Percentiles rank a stretch among this genome's conserved stretches.
phyloP scores from a whole-genome alignment of 139 green algal species.

The Asterochloris sp. region DNA sequence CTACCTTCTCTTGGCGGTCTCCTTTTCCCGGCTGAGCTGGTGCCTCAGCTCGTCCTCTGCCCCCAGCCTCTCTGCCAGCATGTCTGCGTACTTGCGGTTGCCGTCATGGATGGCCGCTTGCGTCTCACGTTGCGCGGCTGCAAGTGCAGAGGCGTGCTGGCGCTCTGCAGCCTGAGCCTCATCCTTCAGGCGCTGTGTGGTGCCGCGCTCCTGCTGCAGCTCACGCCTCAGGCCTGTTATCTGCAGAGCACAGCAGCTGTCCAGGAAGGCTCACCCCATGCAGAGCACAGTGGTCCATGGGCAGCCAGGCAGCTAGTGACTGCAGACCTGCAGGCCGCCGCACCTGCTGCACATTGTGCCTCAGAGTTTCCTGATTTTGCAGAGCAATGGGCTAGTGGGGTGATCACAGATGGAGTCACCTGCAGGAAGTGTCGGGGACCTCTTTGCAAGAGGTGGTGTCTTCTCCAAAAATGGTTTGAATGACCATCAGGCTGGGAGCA shows the following conservation, averaged over 20 bases:
- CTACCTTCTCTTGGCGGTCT: neutral
- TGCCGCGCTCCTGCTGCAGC: constrained; percentile 40
- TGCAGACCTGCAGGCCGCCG: too few species aligned
- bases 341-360: too few species aligned
- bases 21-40: constrained; percentile 11
- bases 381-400: too few species aligned
- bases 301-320: too few species aligned
- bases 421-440: too few species aligned
- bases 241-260: neutral
- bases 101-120: constrained; percentile 46
- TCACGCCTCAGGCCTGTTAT: constrained; percentile 38
- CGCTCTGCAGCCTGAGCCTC: constrained; percentile 32
- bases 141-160: constrained; percentile 29
- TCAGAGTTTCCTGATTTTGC: too few species aligned
- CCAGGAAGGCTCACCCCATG: too few species aligned
- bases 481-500: too few species aligned
- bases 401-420: too few species aligned
- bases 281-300: too few species aligned
- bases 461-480: too few species aligned
- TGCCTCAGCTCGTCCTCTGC: constrained; percentile 32
- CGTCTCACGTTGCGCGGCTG: constrained; percentile 39
- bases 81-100: constrained; percentile 59
- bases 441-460: too few species aligned
- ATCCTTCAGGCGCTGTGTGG: constrained; percentile 32
- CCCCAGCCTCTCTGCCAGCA: constrained; percentile 51